A percentile compares a stretch with the other conserved stretches of the same genome.
Evolutionary conservation across 768 basidiomycete genomes (phyloP).

Genomic region (Crucibulum laeve): DNA sequence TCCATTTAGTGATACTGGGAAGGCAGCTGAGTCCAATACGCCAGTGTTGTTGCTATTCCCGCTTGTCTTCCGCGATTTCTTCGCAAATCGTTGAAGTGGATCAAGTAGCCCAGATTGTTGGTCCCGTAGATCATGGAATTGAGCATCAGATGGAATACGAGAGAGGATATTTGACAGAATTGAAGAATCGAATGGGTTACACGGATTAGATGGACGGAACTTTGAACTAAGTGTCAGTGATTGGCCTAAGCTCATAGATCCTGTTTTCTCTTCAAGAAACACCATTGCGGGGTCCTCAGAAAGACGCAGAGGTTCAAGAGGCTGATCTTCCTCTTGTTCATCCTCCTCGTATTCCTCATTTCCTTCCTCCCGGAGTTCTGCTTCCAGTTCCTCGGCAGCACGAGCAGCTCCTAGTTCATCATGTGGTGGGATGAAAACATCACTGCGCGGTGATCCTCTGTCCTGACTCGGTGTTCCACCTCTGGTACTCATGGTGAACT

Average conservation of each 20-base stretch:
- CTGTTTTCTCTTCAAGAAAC: constrained; percentile 55
- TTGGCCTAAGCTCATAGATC: constrained; percentile 61
- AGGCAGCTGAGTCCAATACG: constrained; percentile 30
- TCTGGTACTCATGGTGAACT: constrained; percentile 67
- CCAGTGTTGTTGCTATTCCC: constrained; percentile 27
- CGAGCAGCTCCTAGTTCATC: constrained; percentile 45
- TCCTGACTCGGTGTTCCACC: constrained; percentile 36
- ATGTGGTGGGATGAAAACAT: constrained; percentile 22
- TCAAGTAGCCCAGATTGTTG: constrained; percentile 58
- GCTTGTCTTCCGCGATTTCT: constrained; percentile 41
- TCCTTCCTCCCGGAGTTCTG: constrained; percentile 37
- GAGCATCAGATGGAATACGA: constrained; percentile 53
- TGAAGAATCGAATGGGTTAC: constrained; percentile 75
- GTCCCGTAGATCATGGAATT: constrained; percentile 55
- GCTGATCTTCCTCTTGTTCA: constrained; percentile 14
- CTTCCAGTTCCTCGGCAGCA: constrained; percentile 49
- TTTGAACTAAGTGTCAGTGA: constrained; percentile 55
- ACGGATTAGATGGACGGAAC: constrained; percentile 81
- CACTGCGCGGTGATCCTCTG: constrained; percentile 14
- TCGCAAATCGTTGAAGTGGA: constrained; percentile 68
- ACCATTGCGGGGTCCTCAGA: constrained; percentile 20
- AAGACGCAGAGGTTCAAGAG: constrained; percentile 24
- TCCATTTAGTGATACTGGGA: constrained; percentile 59
- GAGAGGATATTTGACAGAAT: constrained; percentile 64
- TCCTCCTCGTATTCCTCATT: constrained; percentile 25